phyloP scores from a whole-genome alignment of 106 monocot genomes.

The Acorus calamus region DNA sequence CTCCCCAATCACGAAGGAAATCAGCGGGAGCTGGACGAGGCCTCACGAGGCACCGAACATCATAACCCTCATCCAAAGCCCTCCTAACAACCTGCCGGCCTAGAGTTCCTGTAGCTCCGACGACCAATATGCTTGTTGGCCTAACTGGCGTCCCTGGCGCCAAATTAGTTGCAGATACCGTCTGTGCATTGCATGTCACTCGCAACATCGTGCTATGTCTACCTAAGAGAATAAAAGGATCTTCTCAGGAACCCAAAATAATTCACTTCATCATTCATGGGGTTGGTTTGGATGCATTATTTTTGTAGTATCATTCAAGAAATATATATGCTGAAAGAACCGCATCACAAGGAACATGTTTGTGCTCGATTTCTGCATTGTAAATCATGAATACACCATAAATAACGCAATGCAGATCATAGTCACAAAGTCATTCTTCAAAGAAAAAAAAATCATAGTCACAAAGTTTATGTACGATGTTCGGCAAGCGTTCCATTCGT shows the following conservation, averaged over 20 bases:
- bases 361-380: neutral
- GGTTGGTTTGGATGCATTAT: neutral
- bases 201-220: slow-evolving; percentile 15
- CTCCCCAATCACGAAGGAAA: slow-evolving; percentile 96
- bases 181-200: slow-evolving; percentile 54
- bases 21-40: slow-evolving; percentile 91
- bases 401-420: neutral
- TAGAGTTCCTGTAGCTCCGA: slow-evolving; percentile 89
- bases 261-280: neutral
- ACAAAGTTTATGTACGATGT: too few relatives aligned
- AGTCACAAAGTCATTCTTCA: neutral
- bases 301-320: neutral
- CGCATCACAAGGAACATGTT: neutral
- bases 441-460: too few relatives aligned
- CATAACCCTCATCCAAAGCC: slow-evolving; percentile 96
- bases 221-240: slow-evolving; percentile 13
- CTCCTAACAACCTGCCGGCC: slow-evolving; percentile 86
- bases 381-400: neutral
- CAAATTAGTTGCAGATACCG: slow-evolving; percentile 45
- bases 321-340: neutral
- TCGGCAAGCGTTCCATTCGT: too few relatives aligned
- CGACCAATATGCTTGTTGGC: slow-evolving; percentile 80
- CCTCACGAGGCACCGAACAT: slow-evolving; percentile 96
- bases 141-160: slow-evolving; percentile 88
- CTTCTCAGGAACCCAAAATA: slow-evolving; percentile 1